Evolutionary conservation across 1,284 basidiomycete genomes (phyloP), one percentile per base, ranked within the genome.

Genomic region (Sporisorium reilianum): DNA sequence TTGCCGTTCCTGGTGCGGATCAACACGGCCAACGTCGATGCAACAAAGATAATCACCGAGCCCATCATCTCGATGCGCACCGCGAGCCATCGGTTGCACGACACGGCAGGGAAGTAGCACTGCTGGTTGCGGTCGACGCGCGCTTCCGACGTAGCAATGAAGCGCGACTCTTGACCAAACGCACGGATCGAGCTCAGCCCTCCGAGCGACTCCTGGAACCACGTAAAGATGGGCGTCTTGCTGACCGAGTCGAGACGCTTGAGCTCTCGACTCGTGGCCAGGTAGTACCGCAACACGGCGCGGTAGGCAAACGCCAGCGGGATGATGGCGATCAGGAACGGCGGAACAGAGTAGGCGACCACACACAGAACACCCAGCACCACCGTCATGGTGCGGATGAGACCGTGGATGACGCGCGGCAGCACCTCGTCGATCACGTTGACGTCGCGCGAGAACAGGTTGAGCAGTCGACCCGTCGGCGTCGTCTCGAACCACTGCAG

Each of bases 211-310:
- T 97, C 94, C 20, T 92, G 81, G 80, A 89, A 89, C 60, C 90
- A 86, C 2, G 87, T 87, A 83, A 97, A 96, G 75, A 97, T 93
- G 10, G 95, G 95, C 1, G 93, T 94, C 60, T 92, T 91, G 12
- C 92, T 92, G 28, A 93, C 91, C 5, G 95, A 92, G 80, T 97
- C 95, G 10, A 97, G 88, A 23, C 95, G 91, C 85, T 97, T 96
- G 49, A 97, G 88, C 84, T 96, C 94, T 54, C 94, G 90, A 12
- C 93, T 94, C 0, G 95, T 95, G 1, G 93, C 88, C 18, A 97
- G 89, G 85, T 97, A 97, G 86, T 95, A 95, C 40, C 62, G 75
- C 64, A 83, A 63, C 36, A 84, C 78, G 5, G 75, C 67, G 10
- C 78, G 76, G 55, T 84, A 84, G 8, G 71, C 76, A 42, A 80